Evolutionary conservation across 768 basidiomycete genomes (phyloP), one percentile per base, ranked within the genome.

Genomic region (Boletus fagicola): DNA sequence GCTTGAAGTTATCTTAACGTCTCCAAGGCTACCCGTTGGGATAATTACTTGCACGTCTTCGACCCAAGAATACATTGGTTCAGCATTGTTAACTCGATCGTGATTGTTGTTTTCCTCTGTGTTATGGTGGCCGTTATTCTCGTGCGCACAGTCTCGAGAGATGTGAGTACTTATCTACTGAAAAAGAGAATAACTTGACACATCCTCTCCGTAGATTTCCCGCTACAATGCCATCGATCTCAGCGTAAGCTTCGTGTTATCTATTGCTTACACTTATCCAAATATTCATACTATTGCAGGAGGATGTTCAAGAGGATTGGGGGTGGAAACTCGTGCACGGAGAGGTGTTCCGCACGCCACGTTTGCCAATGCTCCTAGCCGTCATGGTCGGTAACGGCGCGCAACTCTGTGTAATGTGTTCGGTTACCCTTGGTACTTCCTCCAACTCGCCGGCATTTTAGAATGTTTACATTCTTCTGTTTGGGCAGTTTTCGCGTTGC

Each of bases 311-410:
- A 72, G 96, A 98, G 75, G 96, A 98, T 64, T 96, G 88, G 83
- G 96, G 96, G 2, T 98, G 96, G 96, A 98, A 98, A 68, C 83
- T 98, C 18, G 86, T 98, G 24, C 94, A 97, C 63, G 94, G 94
- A 22, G 96, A 98, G 73, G 92, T 98, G 18, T 98, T 98, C 79
- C 84, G 96, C 22, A 77, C 87, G 1, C 96, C 96, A 1, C 75
- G 75, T 45, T 80, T 87, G 52, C 85, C 93, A 0, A 83, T 94
- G 80, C 61, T 88, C 9, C 76, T 98, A 9, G 87, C 93, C 4
- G 82, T 94, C 38, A 81, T 94, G 74, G 86, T 90, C n/a, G 96
- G 96, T 12, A 98, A 94, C 66, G 69, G 69, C n/a, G 65, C 67
- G 49, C 67, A 68, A 56, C 68, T 68, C n/a, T 85, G 84, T 60